A percentile compares a stretch with the other conserved stretches of the same genome.
These are phyloP conservation scores for Cenococcum geophilum DNA, from an alignment of 495 filamentous ascomycete species.

Conservation along the genomic window DNA sequence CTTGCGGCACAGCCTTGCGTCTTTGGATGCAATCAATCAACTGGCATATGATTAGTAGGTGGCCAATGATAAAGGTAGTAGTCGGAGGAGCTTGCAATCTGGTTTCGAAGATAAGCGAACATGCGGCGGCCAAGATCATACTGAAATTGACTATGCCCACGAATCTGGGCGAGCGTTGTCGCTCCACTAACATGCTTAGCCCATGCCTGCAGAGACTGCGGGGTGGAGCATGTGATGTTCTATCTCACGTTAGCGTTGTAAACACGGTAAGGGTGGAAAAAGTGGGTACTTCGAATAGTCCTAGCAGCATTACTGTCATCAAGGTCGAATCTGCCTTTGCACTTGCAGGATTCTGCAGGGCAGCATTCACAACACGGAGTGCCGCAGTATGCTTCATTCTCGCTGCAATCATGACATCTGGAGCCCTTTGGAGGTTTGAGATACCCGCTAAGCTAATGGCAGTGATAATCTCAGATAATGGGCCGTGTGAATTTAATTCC, in stretches of 20 bases:
- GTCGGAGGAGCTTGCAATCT: not conserved
- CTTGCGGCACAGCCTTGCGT: constrained; percentile 1
- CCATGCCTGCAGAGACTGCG: constrained; percentile 5
- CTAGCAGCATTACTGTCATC: constrained; percentile 4
- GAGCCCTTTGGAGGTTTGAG: constrained; percentile 3
- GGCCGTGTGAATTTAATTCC: not conserved
- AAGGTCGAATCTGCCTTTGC: constrained; percentile 8
- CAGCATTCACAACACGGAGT: not conserved
- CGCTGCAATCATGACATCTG: constrained; percentile 7
- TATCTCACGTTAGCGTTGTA: not conserved
- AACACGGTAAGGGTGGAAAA: not conserved
- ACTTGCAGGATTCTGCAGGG: constrained; percentile 1
- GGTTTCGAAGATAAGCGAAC: constrained; percentile 6
- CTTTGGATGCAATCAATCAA: constrained; percentile 8
- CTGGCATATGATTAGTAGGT: not conserved
- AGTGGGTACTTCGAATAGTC: constrained; percentile 3
- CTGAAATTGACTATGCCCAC: constrained; percentile 1
- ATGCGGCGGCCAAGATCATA: constrained; percentile 1
- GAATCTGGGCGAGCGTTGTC: not conserved
- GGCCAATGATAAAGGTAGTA: not conserved
- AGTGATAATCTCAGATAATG: constrained; percentile 2
- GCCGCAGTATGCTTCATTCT: not conserved
- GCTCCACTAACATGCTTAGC: constrained; percentile 9
- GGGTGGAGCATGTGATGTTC: constrained; percentile 8
- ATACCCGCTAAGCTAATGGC: constrained; percentile 8